A percentile compares a stretch with the other conserved stretches of the same genome.
Evolutionary conservation across 1,139 yeast species (phyloP).

Genomic region (Nakaseomyces bracarensis): DNA sequence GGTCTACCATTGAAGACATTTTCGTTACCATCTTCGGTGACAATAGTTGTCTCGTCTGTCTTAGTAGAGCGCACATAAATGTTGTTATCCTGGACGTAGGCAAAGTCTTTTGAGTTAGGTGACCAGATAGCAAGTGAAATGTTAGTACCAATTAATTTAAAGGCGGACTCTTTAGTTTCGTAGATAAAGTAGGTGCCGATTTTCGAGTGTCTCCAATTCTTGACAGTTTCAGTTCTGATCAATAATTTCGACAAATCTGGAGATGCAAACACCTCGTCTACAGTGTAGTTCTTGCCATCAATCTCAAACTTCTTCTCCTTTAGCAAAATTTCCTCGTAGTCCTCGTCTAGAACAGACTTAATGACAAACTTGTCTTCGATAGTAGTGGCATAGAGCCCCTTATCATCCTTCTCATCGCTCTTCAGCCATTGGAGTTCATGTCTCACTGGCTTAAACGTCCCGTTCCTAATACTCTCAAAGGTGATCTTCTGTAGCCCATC

Average conservation of each 20-base stretch:
- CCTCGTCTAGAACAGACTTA: constrained; percentile 37
- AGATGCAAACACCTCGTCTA: constrained; percentile 51
- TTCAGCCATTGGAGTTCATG: constrained; percentile 61
- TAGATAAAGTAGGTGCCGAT: constrained; percentile 62
- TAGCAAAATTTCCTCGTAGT: constrained; percentile 40
- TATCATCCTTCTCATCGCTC: constrained; percentile 32
- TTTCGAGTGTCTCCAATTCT: constrained; percentile 80
- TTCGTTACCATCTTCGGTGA: constrained; percentile 53
- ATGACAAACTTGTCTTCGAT: constrained; percentile 28
- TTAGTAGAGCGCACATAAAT: constrained; percentile 44
- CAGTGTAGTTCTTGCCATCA: constrained; percentile 37
- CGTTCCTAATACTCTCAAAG: constrained; percentile 39
- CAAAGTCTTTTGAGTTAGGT: constrained; percentile 60
- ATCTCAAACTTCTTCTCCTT: constrained; percentile 41
- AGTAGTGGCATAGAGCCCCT: constrained; percentile 32
- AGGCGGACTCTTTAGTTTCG: constrained; percentile 36
- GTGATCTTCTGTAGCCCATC: constrained; percentile 29
- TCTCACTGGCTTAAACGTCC: constrained; percentile 42
- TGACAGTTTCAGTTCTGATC: constrained; percentile 46
- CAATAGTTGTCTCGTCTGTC: constrained; percentile 18
- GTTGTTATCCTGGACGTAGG: constrained; percentile 65
- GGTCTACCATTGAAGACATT: constrained; percentile 84
- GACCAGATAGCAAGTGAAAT: constrained; percentile 63
- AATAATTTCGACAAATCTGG: constrained; percentile 54
- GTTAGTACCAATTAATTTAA: constrained; percentile 26